A percentile compares a stretch with the other conserved stretches of the same genome.
Evolutionary conservation across 768 basidiomycete species (phyloP).

Genomic region (Boletus rubroflammeus): DNA sequence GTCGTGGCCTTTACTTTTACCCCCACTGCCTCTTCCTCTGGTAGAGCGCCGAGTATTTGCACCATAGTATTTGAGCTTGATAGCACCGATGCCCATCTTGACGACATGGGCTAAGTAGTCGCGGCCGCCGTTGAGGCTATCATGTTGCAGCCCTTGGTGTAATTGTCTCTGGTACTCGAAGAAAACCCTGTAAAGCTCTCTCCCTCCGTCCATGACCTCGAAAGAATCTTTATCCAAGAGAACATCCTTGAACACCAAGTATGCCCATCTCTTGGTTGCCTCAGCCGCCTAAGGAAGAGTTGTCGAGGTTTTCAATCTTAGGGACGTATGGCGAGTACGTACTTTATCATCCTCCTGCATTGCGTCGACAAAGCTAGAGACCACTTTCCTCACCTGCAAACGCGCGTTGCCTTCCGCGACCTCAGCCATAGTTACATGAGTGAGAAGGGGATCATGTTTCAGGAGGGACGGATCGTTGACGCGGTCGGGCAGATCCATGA

Average conservation of each 20-base stretch:
- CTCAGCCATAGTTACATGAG: neutral
- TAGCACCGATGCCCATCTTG: conserved; percentile 4
- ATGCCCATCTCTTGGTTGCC: conserved; percentile 14
- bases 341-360: conserved; percentile 14
- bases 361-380: conserved; percentile 8
- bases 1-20: neutral
- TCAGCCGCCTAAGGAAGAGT: conserved; percentile 9
- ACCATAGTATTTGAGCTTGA: conserved; percentile 1
- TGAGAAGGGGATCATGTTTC: conserved; percentile 19
- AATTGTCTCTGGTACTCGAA: conserved; percentile 18
- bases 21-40: neutral
- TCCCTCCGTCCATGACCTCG: conserved; percentile 4
- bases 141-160: neutral
- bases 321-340: conserved; percentile 2
- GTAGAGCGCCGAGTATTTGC: neutral
- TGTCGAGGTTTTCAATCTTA: neutral
- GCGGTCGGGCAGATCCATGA: conserved; percentile 18
- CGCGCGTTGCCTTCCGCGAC: neutral
- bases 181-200: conserved; percentile 19
- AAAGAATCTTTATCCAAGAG: neutral
- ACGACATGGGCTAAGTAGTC: neutral
- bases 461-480: conserved; percentile 22
- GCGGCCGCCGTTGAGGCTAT: neutral
- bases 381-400: neutral
- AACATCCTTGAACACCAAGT: conserved; percentile 2